phyloP scores from a whole-genome alignment of 805 yeast species.

The Metschnikowia henanensis region DNA sequence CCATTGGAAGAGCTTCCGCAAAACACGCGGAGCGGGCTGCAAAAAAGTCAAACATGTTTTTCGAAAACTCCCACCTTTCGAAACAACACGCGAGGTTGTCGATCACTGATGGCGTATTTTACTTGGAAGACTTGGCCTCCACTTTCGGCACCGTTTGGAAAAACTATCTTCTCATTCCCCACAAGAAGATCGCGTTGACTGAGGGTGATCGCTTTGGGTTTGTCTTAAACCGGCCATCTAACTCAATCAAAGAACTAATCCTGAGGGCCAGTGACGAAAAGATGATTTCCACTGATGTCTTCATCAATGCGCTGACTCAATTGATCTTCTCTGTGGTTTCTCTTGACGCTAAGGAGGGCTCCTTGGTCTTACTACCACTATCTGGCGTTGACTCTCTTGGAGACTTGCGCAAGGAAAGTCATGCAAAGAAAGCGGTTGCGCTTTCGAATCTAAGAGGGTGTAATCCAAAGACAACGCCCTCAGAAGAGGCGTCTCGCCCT shows the following conservation, averaged over 20 bases:
- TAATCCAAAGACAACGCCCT: not conserved
- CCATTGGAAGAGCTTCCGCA: slow-evolving; percentile 31
- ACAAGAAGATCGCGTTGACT: slow-evolving; percentile 7
- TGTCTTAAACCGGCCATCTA: slow-evolving; percentile 33
- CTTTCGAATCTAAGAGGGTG: not conserved
- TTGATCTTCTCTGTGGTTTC: slow-evolving; percentile 8
- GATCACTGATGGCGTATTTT: slow-evolving; percentile 20
- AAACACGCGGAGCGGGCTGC: slow-evolving; percentile 28
- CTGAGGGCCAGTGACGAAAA: slow-evolving; percentile 2
- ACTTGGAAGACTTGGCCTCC: slow-evolving; percentile 31
- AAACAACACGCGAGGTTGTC: slow-evolving; percentile 36
- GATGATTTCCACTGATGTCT: slow-evolving; percentile 8
- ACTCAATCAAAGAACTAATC: slow-evolving; percentile 6
- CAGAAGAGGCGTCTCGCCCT: not conserved
- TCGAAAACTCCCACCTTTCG: slow-evolving; percentile 37
- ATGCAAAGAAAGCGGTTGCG: not conserved
- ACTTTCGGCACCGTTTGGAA: slow-evolving; percentile 42
- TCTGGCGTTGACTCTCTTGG: slow-evolving; percentile 2
- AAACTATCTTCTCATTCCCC: slow-evolving; percentile 25
- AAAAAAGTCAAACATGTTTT: slow-evolving; percentile 29
- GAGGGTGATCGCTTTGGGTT: slow-evolving; percentile 35
- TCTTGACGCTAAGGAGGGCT: slow-evolving; percentile 1
- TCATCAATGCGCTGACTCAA: slow-evolving; percentile 14
- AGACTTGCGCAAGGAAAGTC: slow-evolving; percentile 3
- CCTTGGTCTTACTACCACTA: slow-evolving; percentile 11